phyloP scores from a whole-genome alignment of 495 filamentous ascomycete species.

The Aspergillus kassunensis region DNA sequence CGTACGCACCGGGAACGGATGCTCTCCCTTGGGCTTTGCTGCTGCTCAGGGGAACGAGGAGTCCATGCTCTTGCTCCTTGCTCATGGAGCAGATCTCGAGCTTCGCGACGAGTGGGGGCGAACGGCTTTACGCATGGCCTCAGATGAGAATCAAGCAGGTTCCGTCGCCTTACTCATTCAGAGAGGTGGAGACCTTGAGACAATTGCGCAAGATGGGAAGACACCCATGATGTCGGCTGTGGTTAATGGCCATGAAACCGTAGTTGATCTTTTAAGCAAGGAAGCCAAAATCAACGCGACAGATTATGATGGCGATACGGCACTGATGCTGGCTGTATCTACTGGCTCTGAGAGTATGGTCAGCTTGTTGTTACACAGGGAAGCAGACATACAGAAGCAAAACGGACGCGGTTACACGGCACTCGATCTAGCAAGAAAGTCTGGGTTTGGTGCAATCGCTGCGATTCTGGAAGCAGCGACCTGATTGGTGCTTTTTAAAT shows the following conservation, averaged over 20 bases:
- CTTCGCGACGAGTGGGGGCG: neutral
- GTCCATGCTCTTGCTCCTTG: conserved; percentile 15
- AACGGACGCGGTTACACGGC: neutral
- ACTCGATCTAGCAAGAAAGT: neutral
- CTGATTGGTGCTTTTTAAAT: too few species aligned
- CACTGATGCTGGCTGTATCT: conserved; percentile 5
- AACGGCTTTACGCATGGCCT: conserved; percentile 16
- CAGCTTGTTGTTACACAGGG: neutral
- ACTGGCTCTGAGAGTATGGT: neutral
- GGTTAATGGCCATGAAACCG: neutral
- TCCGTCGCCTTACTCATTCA: conserved; percentile 14
- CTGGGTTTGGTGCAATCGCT: neutral
- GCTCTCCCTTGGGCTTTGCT: conserved; percentile 12
- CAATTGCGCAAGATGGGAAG: neutral
- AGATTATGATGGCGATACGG: conserved; percentile 12
- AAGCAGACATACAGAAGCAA: neutral
- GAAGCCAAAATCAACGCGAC: conserved; percentile 21
- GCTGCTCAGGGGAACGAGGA: conserved; percentile 11
- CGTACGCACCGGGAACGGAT: neutral
- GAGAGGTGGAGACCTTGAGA: conserved; percentile 15
- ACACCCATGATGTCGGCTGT: conserved; percentile 5
- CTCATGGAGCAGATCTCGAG: conserved; percentile 19
- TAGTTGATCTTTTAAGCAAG: conserved; percentile 20
- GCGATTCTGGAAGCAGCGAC: neutral
- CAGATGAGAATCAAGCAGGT: conserved; percentile 1